Base-by-base conservation (phyloP, 2,329 filamentous ascomycete genomes). In the Rhynchosporium graminicola region DNA sequence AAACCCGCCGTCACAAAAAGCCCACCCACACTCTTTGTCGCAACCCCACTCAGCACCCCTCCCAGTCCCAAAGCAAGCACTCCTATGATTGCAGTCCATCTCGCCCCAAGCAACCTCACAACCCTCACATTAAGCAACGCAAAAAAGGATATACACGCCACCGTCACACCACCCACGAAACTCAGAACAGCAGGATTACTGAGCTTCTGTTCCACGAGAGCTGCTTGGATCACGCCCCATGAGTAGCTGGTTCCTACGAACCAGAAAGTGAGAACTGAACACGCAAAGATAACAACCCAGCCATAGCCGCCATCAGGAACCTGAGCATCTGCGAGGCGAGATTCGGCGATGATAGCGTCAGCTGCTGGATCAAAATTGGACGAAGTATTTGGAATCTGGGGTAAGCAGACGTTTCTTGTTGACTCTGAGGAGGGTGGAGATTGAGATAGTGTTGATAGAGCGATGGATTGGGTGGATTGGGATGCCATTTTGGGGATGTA, bases 191-290 rank as follows among this genome's bases (percentile, higher is more conserved):
- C 80, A 0, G 83, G 76, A 0, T 78, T 77, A 0, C 78, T 78
- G 0, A 85, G 73, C 0, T 76, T 76, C 9, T 79, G 74, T 40
- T 80, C 73, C 3, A 86, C 79, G 0, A 88, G 77, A 0, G 80
- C 83, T 3, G 78, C 77, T 72, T 88, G 85, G 52, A 87, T 75
- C 0, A 88, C 79, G 29, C 85, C 86, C 84, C 85, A 88, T 65
- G 78, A 79, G 69, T 85, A 85, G 7, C 78, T 78, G 0, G 79
- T 82, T 57, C 84, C 84, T 55, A 82, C 79, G 57, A 81, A 78
- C 83, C 82, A 85, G 76, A 83, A 87, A 1, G 80, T 78, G 10
- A 85, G 68, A 1, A 83, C 69, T 2, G 80, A 78, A 66, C 81
- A 83, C 38, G 76, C 77, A 3, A 73, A 74, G 29, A 87, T 80